These are phyloP conservation scores for Cephaloascus fragrans DNA, from an alignment of 805 yeast genomes.

Conservation along the genomic window DNA sequence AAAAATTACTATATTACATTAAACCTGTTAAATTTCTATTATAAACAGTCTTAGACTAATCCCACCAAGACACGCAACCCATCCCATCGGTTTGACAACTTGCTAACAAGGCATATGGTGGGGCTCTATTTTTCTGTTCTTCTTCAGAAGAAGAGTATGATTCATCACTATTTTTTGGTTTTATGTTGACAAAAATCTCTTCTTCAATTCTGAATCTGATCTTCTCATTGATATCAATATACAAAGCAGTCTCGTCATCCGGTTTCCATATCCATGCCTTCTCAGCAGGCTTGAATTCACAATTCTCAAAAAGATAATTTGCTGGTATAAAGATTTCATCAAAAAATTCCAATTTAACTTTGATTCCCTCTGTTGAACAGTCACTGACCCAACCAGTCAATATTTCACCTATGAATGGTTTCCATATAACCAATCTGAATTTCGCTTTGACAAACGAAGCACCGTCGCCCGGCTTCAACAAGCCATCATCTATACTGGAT, in stretches of 20 bases:
- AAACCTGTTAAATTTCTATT: background rate
- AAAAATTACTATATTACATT: background rate
- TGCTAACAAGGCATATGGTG: conserved; percentile 80
- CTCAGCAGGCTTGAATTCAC: conserved; percentile 59
- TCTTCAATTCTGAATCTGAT: conserved; percentile 88
- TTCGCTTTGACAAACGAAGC: conserved; percentile 67
- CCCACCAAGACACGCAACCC: conserved; percentile 98
- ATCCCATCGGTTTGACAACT: conserved; percentile 94
- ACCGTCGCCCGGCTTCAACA: conserved; percentile 91
- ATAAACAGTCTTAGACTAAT: conserved; percentile 18
- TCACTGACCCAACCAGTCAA: conserved; percentile 89
- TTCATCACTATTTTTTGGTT: conserved; percentile 42
- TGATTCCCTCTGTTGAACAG: conserved; percentile 80
- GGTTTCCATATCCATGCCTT: conserved; percentile 95
- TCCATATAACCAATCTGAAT: conserved; percentile 73
- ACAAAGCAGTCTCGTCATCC: conserved; percentile 66
- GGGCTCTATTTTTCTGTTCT: conserved; percentile 32
- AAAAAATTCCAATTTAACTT: conserved; percentile 77
- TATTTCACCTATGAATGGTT: conserved; percentile 92
- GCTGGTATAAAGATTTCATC: conserved; percentile 89
- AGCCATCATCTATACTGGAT: conserved; percentile 74
- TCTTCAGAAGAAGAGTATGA: conserved; percentile 10
- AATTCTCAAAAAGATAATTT: conserved; percentile 68
- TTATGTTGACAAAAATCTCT: conserved; percentile 74
- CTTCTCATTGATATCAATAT: conserved; percentile 83